Evolutionary conservation across 768 basidiomycete species (phyloP), one percentile per base, ranked within the genome.

Genomic region (Infundibulicybe gibba): DNA sequence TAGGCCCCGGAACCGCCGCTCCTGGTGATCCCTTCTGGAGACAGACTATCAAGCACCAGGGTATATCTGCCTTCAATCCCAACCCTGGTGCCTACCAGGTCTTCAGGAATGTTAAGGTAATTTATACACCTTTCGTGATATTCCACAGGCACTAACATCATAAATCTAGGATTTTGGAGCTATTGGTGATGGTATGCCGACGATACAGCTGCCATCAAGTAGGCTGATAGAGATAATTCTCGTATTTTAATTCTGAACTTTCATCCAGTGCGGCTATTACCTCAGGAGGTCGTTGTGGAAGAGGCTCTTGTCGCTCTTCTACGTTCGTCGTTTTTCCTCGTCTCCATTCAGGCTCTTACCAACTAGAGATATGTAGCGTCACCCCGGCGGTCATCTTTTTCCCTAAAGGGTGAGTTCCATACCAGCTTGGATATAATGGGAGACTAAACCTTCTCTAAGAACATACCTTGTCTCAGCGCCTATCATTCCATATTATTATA

Each of bases 131-230:
- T 32, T 12, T 17, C 11, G 33, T 52, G 44, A 54, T 49, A 41
- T 52, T n/a, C 49, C 16, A 8, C 13, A 9, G 3, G 9, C 34
- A 6, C 6, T 5, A 14, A 6, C 30, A 12, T 49, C 38, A 32
- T 54, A 30, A 17, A 16, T 9, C 5, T 33, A 69, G 67, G 68
- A 74, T 39, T 70, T 72, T 52, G 69, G 70, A 11, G 69, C 68
- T 12, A 63, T 61, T 51, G 74, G 72, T n/a, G 81, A 87, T 66
- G 88, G 88, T 53, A 67, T 80, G 74, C 80, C 1, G 88, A 90
- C 53, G 89, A 90, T 53, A 87, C 87, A 12, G 74, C 65, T 40
- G 87, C 89, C 3, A 87, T 89, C 65, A 87, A 86, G 85, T 84
- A 52, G 37, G 63, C 40, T 25, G 17, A 41, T 52, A 30, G 13